Base-by-base conservation (phyloP, 805 yeast species). In the Teunomyces lycoperdinae region DNA sequence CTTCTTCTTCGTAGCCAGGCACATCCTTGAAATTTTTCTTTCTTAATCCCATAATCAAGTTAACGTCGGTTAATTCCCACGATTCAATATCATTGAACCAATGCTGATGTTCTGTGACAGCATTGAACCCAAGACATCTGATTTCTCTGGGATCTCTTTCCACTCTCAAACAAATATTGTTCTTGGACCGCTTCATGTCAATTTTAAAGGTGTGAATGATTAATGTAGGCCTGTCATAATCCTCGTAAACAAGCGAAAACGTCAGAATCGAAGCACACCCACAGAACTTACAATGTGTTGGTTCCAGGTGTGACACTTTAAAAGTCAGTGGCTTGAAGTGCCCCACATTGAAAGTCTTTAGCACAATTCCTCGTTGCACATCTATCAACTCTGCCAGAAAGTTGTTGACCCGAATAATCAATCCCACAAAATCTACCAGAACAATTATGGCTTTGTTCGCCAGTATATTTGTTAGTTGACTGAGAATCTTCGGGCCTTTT, bases 121-220 rank as follows among this genome's bases (percentile, higher is more conserved):
- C 80, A 46, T 83, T 88, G 61, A 89, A 87, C 26, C 96, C 96
- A 35, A 86, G 74, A 67, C 97, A 89, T 70, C 96, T 80, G 33
- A 88, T 87, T 67, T 89, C 97, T 58, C 96, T 78, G 2, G 92
- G 89, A 66, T 89, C 97, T 78, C 97, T 85, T 66, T 89, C 97
- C 34, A 87, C 95, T 65, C 96, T 80, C 47, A 89, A 67, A 64
- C 97, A 89, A 35, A 89, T 89, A 55, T 80, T 84, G 48, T 81
- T 85, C 58, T 87, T 86, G 8, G 95, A 89, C 48, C 84, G 74
- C 59, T 85, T 86, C 31, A 53, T 56, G 50, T 84, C 87, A 41
- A 84, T 80, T 39, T 79, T 79, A 58, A 81, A 84, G 0, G 94
- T 84, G 58, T 89, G 96, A 69, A 87, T 69, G 5, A 85, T 81